These are phyloP conservation scores for Aspergillus carlsbadensis DNA, from an alignment of 495 filamentous ascomycete species.

Conservation along the genomic window DNA sequence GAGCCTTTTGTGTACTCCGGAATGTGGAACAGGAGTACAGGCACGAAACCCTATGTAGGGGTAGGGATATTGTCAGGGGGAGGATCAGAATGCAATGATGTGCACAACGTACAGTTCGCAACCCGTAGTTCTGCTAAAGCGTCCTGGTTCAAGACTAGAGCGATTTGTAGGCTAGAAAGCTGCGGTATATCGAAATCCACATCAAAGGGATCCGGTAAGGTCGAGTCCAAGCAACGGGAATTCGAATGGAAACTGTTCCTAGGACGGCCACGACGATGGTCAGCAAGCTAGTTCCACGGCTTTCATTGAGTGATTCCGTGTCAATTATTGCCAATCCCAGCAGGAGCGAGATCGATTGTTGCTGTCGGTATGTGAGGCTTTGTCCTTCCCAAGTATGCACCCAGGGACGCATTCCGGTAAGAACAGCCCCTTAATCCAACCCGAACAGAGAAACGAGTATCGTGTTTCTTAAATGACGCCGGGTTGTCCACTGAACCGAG, in stretches of 20 bases:
- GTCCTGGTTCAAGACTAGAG: slow-evolving; percentile 19
- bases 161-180: slow-evolving; percentile 13
- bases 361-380: slow-evolving; percentile 19
- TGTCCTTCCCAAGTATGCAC: slow-evolving; percentile 19
- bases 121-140: slow-evolving; percentile 28
- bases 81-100: slow-evolving; percentile 32
- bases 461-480: slow-evolving; percentile 6
- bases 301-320: not conserved
- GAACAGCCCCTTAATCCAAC: slow-evolving; percentile 16
- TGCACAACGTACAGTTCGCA: slow-evolving; percentile 38
- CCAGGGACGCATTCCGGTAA: slow-evolving; percentile 11
- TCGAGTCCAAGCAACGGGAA: slow-evolving; percentile 16
- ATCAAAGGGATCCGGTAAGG: slow-evolving; percentile 26
- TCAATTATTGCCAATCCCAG: not conserved
- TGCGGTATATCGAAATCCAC: slow-evolving; percentile 23
- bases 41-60: slow-evolving; percentile 48
- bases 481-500: slow-evolving; percentile 5
- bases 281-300: slow-evolving; percentile 5
- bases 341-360: slow-evolving; percentile 11
- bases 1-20: slow-evolving; percentile 42
- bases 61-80: slow-evolving; percentile 43
- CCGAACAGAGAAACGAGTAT: slow-evolving; percentile 2
- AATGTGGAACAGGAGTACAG: slow-evolving; percentile 52
- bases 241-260: slow-evolving; percentile 18
- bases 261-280: slow-evolving; percentile 2